A percentile compares a stretch with the other conserved stretches of the same genome.
Evolutionary conservation across 2,329 filamentous ascomycete genomes (phyloP).

Genomic region (Monilinia polystroma): DNA sequence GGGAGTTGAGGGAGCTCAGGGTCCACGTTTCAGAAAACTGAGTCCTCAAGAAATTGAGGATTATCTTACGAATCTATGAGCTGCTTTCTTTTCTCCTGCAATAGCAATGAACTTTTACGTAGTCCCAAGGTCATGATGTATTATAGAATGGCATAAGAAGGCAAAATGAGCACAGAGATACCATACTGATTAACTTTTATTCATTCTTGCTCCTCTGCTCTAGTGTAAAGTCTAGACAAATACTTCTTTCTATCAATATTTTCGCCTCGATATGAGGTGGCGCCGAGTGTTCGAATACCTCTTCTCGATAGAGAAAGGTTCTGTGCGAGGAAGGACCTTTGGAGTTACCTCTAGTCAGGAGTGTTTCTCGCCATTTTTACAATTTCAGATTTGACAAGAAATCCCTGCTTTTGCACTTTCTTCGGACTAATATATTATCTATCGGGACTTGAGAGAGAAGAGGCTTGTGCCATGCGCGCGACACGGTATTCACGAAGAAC

Average conservation of each 20-base stretch:
- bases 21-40: conserved; percentile 89
- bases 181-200: conserved; percentile 25
- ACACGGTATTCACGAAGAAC: background rate
- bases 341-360: too few relatives aligned
- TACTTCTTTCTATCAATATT: background rate
- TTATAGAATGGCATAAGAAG: conserved; percentile 41
- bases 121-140: conserved; percentile 39
- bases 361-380: too few relatives aligned
- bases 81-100: conserved; percentile 26
- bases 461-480: too few relatives aligned
- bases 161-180: conserved; percentile 38
- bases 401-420: too few relatives aligned
- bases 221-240: conserved; percentile 5
- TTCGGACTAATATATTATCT: too few relatives aligned
- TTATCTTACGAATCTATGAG: conserved; percentile 93
- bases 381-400: too few relatives aligned
- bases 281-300: background rate
- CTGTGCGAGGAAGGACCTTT: too few relatives aligned
- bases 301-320: too few relatives aligned
- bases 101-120: conserved; percentile 30
- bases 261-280: background rate
- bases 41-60: conserved; percentile 98
- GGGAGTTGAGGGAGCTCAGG: conserved; percentile 79
- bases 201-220: background rate
- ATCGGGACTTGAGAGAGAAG: too few relatives aligned